phyloP scores from a whole-genome alignment of 2,329 filamentous ascomycete species.

The Ophiostoma australiae region DNA sequence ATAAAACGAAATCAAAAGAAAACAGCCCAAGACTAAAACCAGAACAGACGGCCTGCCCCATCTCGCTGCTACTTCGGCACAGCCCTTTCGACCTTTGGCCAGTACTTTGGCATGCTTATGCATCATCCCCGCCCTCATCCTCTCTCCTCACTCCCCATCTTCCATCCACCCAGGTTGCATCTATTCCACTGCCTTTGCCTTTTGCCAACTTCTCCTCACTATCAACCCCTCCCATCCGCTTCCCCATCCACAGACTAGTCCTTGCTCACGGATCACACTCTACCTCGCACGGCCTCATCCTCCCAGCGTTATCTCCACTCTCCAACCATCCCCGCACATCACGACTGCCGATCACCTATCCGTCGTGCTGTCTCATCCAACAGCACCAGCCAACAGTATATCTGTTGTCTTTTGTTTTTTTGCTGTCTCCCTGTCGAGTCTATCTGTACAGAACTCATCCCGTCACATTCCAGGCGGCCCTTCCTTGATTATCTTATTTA shows the following conservation, averaged over 20 bases:
- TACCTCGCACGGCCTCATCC: not conserved
- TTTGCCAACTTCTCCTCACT: not conserved
- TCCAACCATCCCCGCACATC: not conserved
- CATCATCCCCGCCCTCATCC: not conserved
- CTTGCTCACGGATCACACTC: not conserved
- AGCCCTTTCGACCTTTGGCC: not conserved
- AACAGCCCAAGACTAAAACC: too few species aligned
- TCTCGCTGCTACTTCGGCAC: not conserved
- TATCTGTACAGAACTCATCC: not conserved
- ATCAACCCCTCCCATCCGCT: not conserved
- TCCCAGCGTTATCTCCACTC: not conserved
- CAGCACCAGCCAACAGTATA: not conserved
- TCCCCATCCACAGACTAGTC: not conserved
- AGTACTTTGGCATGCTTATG: not conserved
- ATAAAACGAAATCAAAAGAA: too few species aligned
- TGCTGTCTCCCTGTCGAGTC: not conserved
- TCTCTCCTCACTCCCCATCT: not conserved
- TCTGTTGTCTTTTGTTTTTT: not conserved
- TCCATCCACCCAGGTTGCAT: not conserved
- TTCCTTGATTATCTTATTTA: not conserved
- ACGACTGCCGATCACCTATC: constrained; percentile 10
- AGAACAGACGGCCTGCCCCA: not conserved
- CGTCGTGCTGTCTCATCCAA: not conserved
- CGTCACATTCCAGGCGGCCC: not conserved
- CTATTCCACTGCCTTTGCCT: not conserved